phyloP scores from a whole-genome alignment of 2,329 filamentous ascomycete species.

The Stachybotrys chartarum region DNA sequence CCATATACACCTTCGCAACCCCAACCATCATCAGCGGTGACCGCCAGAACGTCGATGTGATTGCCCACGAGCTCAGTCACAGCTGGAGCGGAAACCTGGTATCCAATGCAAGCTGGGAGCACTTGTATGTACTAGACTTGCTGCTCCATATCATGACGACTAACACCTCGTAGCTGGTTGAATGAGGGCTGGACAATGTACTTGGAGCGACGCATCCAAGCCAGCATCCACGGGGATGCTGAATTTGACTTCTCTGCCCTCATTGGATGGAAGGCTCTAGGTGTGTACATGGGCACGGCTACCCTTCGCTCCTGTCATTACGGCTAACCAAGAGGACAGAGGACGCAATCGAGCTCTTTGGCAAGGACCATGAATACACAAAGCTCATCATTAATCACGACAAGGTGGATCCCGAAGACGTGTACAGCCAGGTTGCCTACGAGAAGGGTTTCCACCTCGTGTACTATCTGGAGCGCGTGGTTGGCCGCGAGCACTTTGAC shows the following conservation, averaged over 20 bases:
- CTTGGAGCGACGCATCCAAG: constrained; percentile 77
- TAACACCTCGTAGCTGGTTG: constrained; percentile 43
- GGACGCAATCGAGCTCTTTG: constrained; percentile 73
- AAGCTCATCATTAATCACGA: constrained; percentile 83
- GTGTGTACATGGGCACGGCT: constrained; percentile 24
- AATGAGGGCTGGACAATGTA: constrained; percentile 92
- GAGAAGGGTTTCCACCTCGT: constrained; percentile 96
- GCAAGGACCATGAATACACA: constrained; percentile 83
- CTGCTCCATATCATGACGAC: background rate
- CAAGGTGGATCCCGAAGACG: constrained; percentile 89
- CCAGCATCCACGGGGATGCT: constrained; percentile 70
- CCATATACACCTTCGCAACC: constrained; percentile 90
- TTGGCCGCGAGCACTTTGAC: constrained; percentile 84
- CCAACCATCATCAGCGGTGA: constrained; percentile 90
- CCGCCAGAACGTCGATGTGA: constrained; percentile 88
- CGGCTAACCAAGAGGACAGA: constrained; percentile 31
- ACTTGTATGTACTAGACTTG: constrained; percentile 47
- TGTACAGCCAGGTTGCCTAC: constrained; percentile 87
- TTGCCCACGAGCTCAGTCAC: constrained; percentile 74
- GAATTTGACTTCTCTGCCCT: constrained; percentile 93
- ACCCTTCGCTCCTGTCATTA: background rate
- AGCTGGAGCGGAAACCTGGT: constrained; percentile 88
- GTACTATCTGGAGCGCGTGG: constrained; percentile 78
- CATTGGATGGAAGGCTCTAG: constrained; percentile 87
- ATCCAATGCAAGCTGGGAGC: constrained; percentile 73